Base-by-base conservation (phyloP, 257 asterid genomes). In the Nicotiana knightiana region DNA sequence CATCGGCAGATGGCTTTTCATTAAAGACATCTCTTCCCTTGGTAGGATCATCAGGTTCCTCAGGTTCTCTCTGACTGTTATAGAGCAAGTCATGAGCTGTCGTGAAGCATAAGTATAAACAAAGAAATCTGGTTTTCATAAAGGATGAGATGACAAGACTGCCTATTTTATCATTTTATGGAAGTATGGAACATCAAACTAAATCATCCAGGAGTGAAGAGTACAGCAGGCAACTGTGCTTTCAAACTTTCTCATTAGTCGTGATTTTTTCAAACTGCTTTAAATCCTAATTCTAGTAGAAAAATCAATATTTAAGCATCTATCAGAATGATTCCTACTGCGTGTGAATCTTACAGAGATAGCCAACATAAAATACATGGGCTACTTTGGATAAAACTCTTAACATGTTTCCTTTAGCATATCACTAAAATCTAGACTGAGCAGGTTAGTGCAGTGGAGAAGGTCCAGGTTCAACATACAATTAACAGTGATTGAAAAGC, bases 1-100 rank as follows among this genome's bases (percentile, higher is more conserved):
- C 99, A 78, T 96, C 99, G 63, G 99, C 94, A 76, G 97, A 93
- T 0, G 99, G 99, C 86, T 96, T 96, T 87, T 96, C 99, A 83
- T 96, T 96, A 73, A 96, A 96, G 79, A 96, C 99, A 76, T 96
- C 99, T 84, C 99, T 89, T 81, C 99, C 99, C 89, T 96, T 96
- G 37, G 92, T 94, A 78, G 98, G 93, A 89, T 96, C 99, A 85
- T 96, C 99, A 76, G 99, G 93, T 86, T 96, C 99, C 91, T 96
- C 99, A 30, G 99, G 98, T 88, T 96, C 99, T 87, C 98, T 91
- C 86, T 89, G 97, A 85, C 99, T 96, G 59, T 28, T 28, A 86
- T 77, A 83, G 77, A 51, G 88, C 65, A 82, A 76, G 33, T 57
- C 21, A 71, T 73, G 79, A 78, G 68, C 61, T 84, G 79, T 81